Conservation (phyloP, 352 stramenopile species). For the Phytopythium chamaehyphon region DNA sequence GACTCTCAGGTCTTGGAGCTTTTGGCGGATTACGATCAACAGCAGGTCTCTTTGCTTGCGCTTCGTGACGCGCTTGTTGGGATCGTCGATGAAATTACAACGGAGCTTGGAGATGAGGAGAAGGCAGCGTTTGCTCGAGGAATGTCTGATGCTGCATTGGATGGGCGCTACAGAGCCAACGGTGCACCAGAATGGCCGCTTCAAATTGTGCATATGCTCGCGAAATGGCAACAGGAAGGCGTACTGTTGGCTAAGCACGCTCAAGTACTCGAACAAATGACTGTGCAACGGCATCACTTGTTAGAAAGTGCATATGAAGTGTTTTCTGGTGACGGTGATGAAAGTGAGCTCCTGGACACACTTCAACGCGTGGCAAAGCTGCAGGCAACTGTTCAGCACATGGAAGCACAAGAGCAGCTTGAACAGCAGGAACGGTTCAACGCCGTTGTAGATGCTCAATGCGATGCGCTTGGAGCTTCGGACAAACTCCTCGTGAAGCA, state of each 20-base stretch:
- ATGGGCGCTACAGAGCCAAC: constrained; percentile 14
- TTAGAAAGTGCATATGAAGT: constrained; percentile 73
- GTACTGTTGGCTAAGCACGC: constrained; percentile 29
- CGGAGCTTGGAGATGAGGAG: constrained; percentile 61
- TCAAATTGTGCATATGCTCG: constrained; percentile 38
- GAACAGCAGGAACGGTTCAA: constrained; percentile 19
- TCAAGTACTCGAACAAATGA: constrained; percentile 35
- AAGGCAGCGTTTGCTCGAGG: constrained; percentile 33
- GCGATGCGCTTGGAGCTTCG: constrained; percentile 18
- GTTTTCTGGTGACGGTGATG: constrained; percentile 50
- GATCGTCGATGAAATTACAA: constrained; percentile 63
- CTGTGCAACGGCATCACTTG: constrained; percentile 51
- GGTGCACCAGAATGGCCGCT: constrained; percentile 39
- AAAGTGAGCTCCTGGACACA: constrained; percentile 64
- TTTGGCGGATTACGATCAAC: constrained; percentile 38
- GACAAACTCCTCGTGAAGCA: constrained; percentile 44
- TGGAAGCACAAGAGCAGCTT: constrained; percentile 25
- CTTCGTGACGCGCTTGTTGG: constrained; percentile 47
- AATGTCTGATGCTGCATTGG: constrained; percentile 21
- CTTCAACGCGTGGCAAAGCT: constrained; percentile 66
- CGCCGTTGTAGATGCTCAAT: constrained; percentile 32
- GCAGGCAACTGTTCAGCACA: constrained; percentile 43
- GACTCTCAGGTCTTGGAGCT: constrained; percentile 44
- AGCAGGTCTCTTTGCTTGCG: constrained; percentile 15
- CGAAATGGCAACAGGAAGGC: constrained; percentile 33